Evolutionary conservation across 2,329 filamentous ascomycete species (phyloP).

Genomic region (Penicillium thymicola): DNA sequence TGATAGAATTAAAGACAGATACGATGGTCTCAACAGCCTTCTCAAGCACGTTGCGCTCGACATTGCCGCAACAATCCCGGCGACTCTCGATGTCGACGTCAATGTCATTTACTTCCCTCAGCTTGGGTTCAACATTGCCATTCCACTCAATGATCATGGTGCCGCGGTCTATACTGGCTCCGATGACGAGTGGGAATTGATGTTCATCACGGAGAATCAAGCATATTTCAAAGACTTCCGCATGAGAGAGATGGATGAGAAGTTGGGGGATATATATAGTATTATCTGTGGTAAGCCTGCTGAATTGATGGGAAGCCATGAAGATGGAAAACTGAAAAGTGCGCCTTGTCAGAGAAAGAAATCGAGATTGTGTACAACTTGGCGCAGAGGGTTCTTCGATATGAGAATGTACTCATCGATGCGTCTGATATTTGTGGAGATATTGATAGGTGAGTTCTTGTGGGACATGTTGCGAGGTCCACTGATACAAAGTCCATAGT

Average conservation of each 20-base stretch:
- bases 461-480: neutral
- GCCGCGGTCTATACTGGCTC: constrained; percentile 63
- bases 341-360: constrained; percentile 63
- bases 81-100: constrained; percentile 51
- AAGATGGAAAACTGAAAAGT: neutral
- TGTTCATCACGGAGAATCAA: constrained; percentile 68
- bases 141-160: constrained; percentile 61
- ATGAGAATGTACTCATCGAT: constrained; percentile 62
- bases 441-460: constrained; percentile 61
- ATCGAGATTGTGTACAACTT: constrained; percentile 83
- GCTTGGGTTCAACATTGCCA: constrained; percentile 80
- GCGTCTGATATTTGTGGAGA: constrained; percentile 83
- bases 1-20: constrained; percentile 72
- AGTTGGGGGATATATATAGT: constrained; percentile 80
- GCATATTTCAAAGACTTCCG: constrained; percentile 83
- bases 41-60: constrained; percentile 65
- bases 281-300: constrained; percentile 69
- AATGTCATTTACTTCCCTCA: constrained; percentile 91
- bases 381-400: constrained; percentile 65
- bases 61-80: constrained; percentile 62
- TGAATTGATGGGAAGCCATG: neutral
- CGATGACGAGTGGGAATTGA: constrained; percentile 68
- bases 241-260: constrained; percentile 76
- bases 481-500: constrained; percentile 41
- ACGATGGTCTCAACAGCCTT: constrained; percentile 72